A percentile compares a stretch with the other conserved stretches of the same genome.
These are phyloP conservation scores for Aspergillus udagawae DNA, from an alignment of 2,329 filamentous ascomycete species.

Conservation along the genomic window DNA sequence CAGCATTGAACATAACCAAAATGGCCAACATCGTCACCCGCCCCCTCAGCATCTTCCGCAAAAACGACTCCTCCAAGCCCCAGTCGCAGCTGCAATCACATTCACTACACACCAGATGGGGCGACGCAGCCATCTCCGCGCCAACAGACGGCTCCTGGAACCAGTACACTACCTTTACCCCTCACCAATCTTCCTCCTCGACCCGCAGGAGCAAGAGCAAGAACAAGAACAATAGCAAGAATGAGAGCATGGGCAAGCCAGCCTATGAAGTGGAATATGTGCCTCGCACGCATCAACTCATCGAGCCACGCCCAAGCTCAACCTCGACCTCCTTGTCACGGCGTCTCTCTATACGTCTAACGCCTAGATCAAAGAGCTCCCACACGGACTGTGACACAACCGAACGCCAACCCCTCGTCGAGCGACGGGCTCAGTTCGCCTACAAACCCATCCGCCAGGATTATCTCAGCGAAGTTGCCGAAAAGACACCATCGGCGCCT, in stretches of 20 bases:
- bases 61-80: slow-evolving; percentile 20
- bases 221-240: slow-evolving; percentile 2
- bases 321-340: slow-evolving; percentile 22
- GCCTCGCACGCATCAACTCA: slow-evolving; percentile 6
- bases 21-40: slow-evolving; percentile 28
- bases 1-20: not conserved
- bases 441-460: slow-evolving; percentile 32
- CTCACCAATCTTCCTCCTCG: slow-evolving; percentile 17
- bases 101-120: slow-evolving; percentile 35
- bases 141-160: slow-evolving; percentile 39
- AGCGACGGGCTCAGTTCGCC: slow-evolving; percentile 23
- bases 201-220: slow-evolving; percentile 1
- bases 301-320: slow-evolving; percentile 4
- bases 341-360: slow-evolving; percentile 27
- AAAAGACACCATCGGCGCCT: slow-evolving; percentile 9
- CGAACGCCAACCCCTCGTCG: not conserved
- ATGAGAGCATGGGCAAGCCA: slow-evolving; percentile 15
- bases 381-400: slow-evolving; percentile 4
- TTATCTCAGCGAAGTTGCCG: slow-evolving; percentile 27
- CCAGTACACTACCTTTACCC: slow-evolving; percentile 23
- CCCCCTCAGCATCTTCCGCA: slow-evolving; percentile 31
- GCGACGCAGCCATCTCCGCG: slow-evolving; percentile 35
- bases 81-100: not conserved
- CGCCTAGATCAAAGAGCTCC: slow-evolving; percentile 17
- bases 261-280: slow-evolving; percentile 24